A percentile compares a stretch with the other conserved stretches of the same genome.
These are phyloP conservation scores for Kuraishia piskuri DNA, from an alignment of 805 yeast genomes.

Conservation along the genomic window DNA sequence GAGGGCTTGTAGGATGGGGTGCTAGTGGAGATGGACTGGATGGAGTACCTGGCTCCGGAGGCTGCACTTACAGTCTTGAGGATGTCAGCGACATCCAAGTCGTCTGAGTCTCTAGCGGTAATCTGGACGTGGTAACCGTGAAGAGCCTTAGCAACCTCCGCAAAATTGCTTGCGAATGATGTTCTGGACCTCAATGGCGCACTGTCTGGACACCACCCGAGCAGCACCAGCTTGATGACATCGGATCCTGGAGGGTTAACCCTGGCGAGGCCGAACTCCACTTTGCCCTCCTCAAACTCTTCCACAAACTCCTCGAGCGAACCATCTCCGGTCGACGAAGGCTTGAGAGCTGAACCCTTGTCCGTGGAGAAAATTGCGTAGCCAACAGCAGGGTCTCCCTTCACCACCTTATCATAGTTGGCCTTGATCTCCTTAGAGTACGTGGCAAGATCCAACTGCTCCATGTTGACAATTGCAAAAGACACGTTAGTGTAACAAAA, in stretches of 20 bases:
- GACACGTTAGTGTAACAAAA: neutral
- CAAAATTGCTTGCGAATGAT: conserved; percentile 70
- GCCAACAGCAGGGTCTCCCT: conserved; percentile 58
- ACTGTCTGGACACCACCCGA: conserved; percentile 98
- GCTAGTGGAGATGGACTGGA: conserved; percentile 29
- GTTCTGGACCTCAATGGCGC: conserved; percentile 74
- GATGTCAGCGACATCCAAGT: conserved; percentile 72
- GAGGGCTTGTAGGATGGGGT: conserved; percentile 16
- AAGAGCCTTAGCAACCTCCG: conserved; percentile 60
- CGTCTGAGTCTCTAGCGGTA: conserved; percentile 92
- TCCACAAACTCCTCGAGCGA: conserved; percentile 71
- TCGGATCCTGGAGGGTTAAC: conserved; percentile 89
- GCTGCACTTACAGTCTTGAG: conserved; percentile 76
- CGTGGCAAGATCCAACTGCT: conserved; percentile 50
- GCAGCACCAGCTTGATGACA: conserved; percentile 70
- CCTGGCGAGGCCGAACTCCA: conserved; percentile 85
- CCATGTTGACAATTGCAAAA: conserved; percentile 27
- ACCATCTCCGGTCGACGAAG: conserved; percentile 47
- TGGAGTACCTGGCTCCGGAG: conserved; percentile 91
- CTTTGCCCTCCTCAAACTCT: conserved; percentile 77
- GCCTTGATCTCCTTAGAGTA: conserved; percentile 69
- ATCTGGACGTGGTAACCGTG: conserved; percentile 91
- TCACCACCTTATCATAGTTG: conserved; percentile 70
- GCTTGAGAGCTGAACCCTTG: conserved; percentile 37
- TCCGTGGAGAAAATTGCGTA: conserved; percentile 83